Percentiles rank a stretch among this genome's conserved stretches.
Evolutionary conservation across 176 grass and related monocot genomes (phyloP).

Genomic region (Oryza rufipogon): DNA sequence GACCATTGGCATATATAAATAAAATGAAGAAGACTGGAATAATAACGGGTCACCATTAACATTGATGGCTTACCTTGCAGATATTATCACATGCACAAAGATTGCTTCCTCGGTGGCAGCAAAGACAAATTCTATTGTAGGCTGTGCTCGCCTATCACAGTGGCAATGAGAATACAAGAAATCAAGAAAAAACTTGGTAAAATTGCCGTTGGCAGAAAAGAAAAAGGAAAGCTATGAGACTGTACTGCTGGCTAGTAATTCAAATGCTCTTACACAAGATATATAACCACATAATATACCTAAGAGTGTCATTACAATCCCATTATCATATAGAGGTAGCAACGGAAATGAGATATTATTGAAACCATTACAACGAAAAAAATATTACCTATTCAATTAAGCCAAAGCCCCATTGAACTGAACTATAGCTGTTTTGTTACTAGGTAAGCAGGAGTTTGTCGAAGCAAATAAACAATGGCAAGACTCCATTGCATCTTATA

Average conservation of each 20-base stretch:
- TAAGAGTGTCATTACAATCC: slow-evolving; percentile 23
- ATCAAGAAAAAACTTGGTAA: slow-evolving; percentile 43
- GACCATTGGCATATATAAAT: slow-evolving; percentile 21
- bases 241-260: background rate
- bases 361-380: slow-evolving; percentile 15
- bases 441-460: slow-evolving; percentile 21
- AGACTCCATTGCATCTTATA: background rate
- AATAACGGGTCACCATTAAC: slow-evolving; percentile 13
- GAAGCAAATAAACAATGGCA: slow-evolving; percentile 28
- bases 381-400: background rate
- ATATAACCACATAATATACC: slow-evolving; percentile 5
- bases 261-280: slow-evolving; percentile 2
- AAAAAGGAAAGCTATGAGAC: slow-evolving; percentile 6
- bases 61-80: slow-evolving; percentile 66
- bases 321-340: slow-evolving; percentile 24
- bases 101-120: slow-evolving; percentile 94
- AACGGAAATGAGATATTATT: background rate
- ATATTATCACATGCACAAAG: slow-evolving; percentile 90
- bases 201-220: slow-evolving; percentile 6
- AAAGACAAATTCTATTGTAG: slow-evolving; percentile 91
- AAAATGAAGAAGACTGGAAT: slow-evolving; percentile 34
- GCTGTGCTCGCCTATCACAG: slow-evolving; percentile 76
- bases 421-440: background rate
- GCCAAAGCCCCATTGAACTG: slow-evolving; percentile 11
- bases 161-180: slow-evolving; percentile 40